Percentiles rank a stretch among this genome's conserved stretches.
Evolutionary conservation across 805 yeast genomes (phyloP).

Genomic region (Kodamaea jinghongensis): DNA sequence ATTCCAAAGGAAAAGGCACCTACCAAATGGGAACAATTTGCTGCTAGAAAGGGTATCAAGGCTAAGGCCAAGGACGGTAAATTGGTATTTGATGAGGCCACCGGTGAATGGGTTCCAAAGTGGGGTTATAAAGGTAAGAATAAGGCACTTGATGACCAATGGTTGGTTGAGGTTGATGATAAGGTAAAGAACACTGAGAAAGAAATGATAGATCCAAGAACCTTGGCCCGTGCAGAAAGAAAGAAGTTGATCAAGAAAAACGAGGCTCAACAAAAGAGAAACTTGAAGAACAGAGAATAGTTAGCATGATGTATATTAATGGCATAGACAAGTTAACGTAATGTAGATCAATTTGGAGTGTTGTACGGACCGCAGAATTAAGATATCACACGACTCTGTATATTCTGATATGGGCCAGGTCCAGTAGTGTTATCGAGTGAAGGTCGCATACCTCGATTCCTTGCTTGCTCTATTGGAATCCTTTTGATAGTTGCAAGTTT

Average conservation of each 20-base stretch:
- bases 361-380: too few relatives aligned
- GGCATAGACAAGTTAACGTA: too few relatives aligned
- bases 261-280: constrained; percentile 79
- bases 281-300: constrained; percentile 43
- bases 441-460: too few relatives aligned
- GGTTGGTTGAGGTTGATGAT: constrained; percentile 94
- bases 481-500: too few relatives aligned
- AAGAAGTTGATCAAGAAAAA: constrained; percentile 83
- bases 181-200: constrained; percentile 49
- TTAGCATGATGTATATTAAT: too few relatives aligned
- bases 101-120: constrained; percentile 94
- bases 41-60: constrained; percentile 90
- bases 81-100: constrained; percentile 82
- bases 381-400: too few relatives aligned
- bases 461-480: too few relatives aligned
- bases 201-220: constrained; percentile 85
- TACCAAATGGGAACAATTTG: constrained; percentile 97
- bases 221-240: constrained; percentile 76
- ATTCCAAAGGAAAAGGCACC: constrained; percentile 89
- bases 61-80: constrained; percentile 88
- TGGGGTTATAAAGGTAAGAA: constrained; percentile 98
- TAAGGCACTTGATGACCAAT: constrained; percentile 81
- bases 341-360: too few relatives aligned
- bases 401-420: too few relatives aligned
- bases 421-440: too few relatives aligned